Evolutionary conservation across 192 early-diverging fungal genomes (phyloP).

Genomic region (Rhizophagus clarus): DNA sequence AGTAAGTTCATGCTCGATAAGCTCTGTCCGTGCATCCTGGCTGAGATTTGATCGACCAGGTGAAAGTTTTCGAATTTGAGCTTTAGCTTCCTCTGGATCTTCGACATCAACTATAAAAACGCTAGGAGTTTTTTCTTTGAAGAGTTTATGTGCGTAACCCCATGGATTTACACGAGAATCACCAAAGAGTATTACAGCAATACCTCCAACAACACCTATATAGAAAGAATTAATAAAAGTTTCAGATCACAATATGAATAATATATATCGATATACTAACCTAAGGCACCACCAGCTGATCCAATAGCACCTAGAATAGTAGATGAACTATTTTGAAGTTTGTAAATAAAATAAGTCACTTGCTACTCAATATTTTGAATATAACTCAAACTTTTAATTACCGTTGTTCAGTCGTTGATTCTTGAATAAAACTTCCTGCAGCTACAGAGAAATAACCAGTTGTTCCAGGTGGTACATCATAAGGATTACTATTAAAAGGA

Average conservation of each 20-base stretch:
- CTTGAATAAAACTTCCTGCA: conserved; percentile 20
- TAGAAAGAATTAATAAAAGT: background rate
- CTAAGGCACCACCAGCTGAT: conserved; percentile 1
- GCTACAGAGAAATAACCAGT: conserved; percentile 15
- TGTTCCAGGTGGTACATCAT: background rate
- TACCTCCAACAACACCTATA: background rate
- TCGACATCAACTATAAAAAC: too few relatives aligned
- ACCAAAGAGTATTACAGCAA: background rate
- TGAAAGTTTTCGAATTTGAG: too few relatives aligned
- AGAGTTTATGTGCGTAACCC: background rate
- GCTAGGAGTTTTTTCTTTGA: too few relatives aligned
- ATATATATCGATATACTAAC: conserved; percentile 6
- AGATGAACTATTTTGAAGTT: background rate
- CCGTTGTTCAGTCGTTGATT: background rate
- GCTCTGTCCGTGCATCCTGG: too few relatives aligned
- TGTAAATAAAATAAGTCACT: background rate
- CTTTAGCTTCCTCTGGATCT: too few relatives aligned
- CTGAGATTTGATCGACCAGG: too few relatives aligned
- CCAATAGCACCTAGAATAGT: background rate
- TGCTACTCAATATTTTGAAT: background rate
- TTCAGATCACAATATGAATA: background rate
- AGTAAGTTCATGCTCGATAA: too few relatives aligned
- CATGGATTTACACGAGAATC: background rate
- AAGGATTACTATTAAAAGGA: conserved; percentile 8
- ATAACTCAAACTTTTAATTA: background rate